A percentile compares a stretch with the other conserved stretches of the same genome.
phyloP scores from a whole-genome alignment of 805 yeast genomes.

The Scheffersomyces coipomensis region DNA sequence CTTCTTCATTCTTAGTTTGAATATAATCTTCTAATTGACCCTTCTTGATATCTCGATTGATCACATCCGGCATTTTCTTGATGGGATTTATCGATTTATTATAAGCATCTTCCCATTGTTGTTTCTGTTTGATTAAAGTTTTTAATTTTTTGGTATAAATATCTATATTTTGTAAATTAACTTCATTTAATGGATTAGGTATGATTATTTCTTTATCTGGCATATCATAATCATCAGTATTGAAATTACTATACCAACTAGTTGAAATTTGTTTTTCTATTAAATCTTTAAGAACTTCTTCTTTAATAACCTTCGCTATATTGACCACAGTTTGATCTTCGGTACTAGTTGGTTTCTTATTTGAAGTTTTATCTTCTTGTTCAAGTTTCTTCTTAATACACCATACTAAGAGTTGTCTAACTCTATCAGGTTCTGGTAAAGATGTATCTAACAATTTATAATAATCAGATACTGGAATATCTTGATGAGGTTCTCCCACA shows the following conservation, averaged over 20 bases:
- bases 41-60: slow-evolving; percentile 12
- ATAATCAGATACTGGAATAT: slow-evolving; percentile 52
- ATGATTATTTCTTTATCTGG: slow-evolving; percentile 31
- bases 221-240: slow-evolving; percentile 18
- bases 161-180: slow-evolving; percentile 48
- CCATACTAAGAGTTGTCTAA: slow-evolving; percentile 72
- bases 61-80: slow-evolving; percentile 8
- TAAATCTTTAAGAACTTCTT: slow-evolving; percentile 59
- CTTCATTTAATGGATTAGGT: slow-evolving; percentile 61
- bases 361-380: slow-evolving; percentile 22
- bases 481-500: slow-evolving; percentile 63
- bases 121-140: slow-evolving; percentile 45
- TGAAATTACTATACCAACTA: slow-evolving; percentile 60
- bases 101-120: slow-evolving; percentile 43
- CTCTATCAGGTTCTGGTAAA: slow-evolving; percentile 69
- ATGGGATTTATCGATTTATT: slow-evolving; percentile 15
- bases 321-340: slow-evolving; percentile 45
- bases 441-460: slow-evolving; percentile 61
- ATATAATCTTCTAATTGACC: slow-evolving; percentile 15
- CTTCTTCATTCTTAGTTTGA: slow-evolving; percentile 12
- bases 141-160: slow-evolving; percentile 44
- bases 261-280: slow-evolving; percentile 58
- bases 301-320: slow-evolving; percentile 63
- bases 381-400: slow-evolving; percentile 52
- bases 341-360: slow-evolving; percentile 15